These are phyloP conservation scores for Paradendryphiella salina DNA, from an alignment of 2,329 filamentous ascomycete genomes.

Conservation along the genomic window DNA sequence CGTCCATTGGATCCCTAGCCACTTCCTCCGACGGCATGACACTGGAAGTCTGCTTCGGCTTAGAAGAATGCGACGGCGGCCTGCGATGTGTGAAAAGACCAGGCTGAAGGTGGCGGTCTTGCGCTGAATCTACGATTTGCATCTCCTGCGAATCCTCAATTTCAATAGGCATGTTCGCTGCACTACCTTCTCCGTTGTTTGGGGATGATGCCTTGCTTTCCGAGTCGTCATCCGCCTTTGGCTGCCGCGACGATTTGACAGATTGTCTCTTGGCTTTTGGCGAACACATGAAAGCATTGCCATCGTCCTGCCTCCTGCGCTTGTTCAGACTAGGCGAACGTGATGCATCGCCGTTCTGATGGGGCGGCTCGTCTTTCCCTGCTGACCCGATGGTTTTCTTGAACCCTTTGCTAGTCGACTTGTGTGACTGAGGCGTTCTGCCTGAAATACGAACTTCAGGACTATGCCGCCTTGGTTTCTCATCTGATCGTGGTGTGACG, in stretches of 20 bases:
- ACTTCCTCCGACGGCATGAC: conserved; percentile 3
- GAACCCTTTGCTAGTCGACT: neutral
- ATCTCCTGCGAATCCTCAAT: conserved; percentile 37
- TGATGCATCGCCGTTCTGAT: neutral
- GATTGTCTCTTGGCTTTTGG: conserved; percentile 4
- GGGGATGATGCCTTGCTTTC: neutral
- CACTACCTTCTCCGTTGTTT: conserved; percentile 18
- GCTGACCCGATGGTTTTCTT: neutral
- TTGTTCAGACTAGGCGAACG: conserved; percentile 8
- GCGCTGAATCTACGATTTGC: neutral
- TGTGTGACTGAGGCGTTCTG: neutral
- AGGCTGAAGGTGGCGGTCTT: neutral
- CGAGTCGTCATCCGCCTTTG: neutral
- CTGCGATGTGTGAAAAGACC: neutral
- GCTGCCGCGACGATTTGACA: neutral
- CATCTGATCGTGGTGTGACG: neutral
- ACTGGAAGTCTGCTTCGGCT: neutral
- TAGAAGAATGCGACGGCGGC: neutral
- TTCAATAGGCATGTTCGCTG: conserved; percentile 23
- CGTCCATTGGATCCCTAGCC: conserved; percentile 8
- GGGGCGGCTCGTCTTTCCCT: neutral
- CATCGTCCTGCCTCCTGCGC: conserved; percentile 4
- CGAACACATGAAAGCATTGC: neutral
- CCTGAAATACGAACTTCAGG: conserved; percentile 16
- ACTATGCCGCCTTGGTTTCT: conserved; percentile 1